Percentiles rank a stretch among this genome's conserved stretches.
Conservation (phyloP, 108 stramenopile genomes). For the Pseudonitzschia multistriata region DNA sequence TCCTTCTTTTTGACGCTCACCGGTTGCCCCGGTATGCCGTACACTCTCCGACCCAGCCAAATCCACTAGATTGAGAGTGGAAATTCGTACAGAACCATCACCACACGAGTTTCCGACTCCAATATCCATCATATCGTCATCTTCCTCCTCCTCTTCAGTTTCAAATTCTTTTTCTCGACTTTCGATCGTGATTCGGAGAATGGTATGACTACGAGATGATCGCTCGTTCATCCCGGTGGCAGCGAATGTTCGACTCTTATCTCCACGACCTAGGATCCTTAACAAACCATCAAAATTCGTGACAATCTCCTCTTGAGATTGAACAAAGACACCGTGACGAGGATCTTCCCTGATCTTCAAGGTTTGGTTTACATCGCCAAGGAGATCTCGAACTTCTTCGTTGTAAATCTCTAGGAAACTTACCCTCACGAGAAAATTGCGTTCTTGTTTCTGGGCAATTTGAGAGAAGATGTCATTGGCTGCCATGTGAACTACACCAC, state of each 20-base stretch:
- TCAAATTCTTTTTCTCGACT: conserved; percentile 51
- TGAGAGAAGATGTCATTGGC: conserved; percentile 77
- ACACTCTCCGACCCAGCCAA: conserved; percentile 93
- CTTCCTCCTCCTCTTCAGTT: conserved; percentile 16
- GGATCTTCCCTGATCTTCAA: conserved; percentile 92
- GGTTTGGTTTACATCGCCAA: conserved; percentile 47
- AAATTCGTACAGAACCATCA: conserved; percentile 73
- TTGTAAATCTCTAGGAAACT: conserved; percentile 99
- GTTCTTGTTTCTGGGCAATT: conserved; percentile 55
- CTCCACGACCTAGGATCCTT: conserved; percentile 73
- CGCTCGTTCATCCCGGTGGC: conserved; percentile 96
- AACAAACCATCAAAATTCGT: conserved; percentile 77
- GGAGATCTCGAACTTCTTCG: conserved; percentile 96
- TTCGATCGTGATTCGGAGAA: conserved; percentile 94
- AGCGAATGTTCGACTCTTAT: conserved; percentile 86
- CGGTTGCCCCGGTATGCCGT: conserved; percentile 90
- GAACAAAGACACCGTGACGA: conserved; percentile 93
- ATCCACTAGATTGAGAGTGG: conserved; percentile 88
- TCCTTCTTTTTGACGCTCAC: conserved; percentile 96
- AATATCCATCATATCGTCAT: conserved; percentile 30
- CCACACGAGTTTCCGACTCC: conserved; percentile 11
- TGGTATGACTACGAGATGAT: conserved; percentile 95
- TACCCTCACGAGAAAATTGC: conserved; percentile 85
- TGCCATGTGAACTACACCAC: conserved; percentile 84
- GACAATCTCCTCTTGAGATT: conserved; percentile 80